These are phyloP conservation scores for Cicer judaicum DNA, from an alignment of 306 rosid genomes.

Conservation along the genomic window DNA sequence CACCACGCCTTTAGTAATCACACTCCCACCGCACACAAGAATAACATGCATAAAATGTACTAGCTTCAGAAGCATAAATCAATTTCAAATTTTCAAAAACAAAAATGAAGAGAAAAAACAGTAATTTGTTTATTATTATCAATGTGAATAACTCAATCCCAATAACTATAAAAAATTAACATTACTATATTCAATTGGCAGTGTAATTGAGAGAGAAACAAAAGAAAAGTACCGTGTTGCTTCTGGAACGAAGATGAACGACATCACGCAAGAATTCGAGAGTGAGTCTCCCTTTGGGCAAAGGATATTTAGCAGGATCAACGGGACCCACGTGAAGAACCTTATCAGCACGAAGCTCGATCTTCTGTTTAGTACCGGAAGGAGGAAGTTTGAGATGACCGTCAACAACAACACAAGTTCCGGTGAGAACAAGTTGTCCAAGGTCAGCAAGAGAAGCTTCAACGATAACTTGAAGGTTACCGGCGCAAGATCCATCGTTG, in stretches of 20 bases:
- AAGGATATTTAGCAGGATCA: constrained; percentile 86
- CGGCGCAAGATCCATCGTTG: constrained; percentile 85
- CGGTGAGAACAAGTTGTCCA: constrained; percentile 79
- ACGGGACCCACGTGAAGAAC: constrained; percentile 83
- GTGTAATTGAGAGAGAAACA: not conserved
- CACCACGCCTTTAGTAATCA: not conserved
- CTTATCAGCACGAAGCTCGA: constrained; percentile 78
- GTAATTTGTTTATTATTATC: not conserved
- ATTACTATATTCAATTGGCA: not conserved
- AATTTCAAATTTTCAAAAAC: not conserved
- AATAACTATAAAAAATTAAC: not conserved
- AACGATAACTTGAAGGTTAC: constrained; percentile 83
- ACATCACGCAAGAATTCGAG: constrained; percentile 79
- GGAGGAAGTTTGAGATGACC: constrained; percentile 87
- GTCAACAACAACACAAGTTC: constrained; percentile 77
- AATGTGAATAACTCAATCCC: not conserved
- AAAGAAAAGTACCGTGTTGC: constrained; percentile 68
- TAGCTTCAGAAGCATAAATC: constrained; percentile 18
- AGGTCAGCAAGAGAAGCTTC: constrained; percentile 75
- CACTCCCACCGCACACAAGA: not conserved
- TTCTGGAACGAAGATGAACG: constrained; percentile 90
- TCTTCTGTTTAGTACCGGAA: constrained; percentile 75
- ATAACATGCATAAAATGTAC: not conserved
- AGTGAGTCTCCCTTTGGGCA: constrained; percentile 79
- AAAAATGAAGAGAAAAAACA: not conserved